Conservation (phyloP, 73 alveolate species). For the Tetrahymena borealis region DNA sequence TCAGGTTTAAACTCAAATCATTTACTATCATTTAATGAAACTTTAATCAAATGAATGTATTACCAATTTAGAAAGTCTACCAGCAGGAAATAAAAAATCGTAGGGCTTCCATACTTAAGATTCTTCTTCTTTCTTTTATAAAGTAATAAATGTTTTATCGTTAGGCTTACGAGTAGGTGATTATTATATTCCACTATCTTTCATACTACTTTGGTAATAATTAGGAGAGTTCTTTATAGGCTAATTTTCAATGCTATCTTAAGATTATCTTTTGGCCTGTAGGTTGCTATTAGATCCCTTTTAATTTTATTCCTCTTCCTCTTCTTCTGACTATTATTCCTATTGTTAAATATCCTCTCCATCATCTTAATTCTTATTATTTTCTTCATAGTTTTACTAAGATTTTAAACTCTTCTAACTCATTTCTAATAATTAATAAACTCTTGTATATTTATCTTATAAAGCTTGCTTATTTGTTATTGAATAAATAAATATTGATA, state of each 20-base stretch:
- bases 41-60: neutral
- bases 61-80: slow-evolving; percentile 83
- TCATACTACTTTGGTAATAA: neutral
- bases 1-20: neutral
- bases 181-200: neutral
- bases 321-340: too few relatives aligned
- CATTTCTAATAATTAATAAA: neutral
- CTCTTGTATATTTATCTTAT: neutral
- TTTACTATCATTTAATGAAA: neutral
- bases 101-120: slow-evolving; percentile 74
- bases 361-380: neutral
- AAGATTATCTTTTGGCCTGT: neutral
- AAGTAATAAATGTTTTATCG: slow-evolving; percentile 18
- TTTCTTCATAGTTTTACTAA: neutral
- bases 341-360: neutral
- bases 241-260: neutral
- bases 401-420: neutral
- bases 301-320: neutral
- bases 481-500: neutral
- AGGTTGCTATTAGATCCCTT: neutral
- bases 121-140: slow-evolving; percentile 40
- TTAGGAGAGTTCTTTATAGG: neutral
- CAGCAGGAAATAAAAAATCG: slow-evolving; percentile 94
- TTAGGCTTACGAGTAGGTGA: slow-evolving; percentile 3
- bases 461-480: too few relatives aligned